Evolutionary conservation across 768 basidiomycete genomes (phyloP).

Genomic region (Phylloporus rhodoxanthus): DNA sequence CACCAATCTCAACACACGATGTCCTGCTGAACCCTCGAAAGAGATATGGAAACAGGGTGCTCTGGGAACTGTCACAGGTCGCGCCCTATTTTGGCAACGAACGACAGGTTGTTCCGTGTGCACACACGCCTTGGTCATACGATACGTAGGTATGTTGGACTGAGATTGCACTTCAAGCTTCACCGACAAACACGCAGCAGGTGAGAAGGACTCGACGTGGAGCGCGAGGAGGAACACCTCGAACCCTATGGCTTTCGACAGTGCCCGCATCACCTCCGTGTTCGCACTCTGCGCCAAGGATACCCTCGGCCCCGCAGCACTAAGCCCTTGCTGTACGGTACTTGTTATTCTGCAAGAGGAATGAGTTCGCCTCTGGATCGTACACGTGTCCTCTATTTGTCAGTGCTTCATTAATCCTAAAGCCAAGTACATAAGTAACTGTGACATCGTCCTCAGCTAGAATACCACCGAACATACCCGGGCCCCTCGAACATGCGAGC

Average conservation of each 20-base stretch:
- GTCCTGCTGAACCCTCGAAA: neutral
- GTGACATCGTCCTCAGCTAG: neutral
- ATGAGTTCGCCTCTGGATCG: neutral
- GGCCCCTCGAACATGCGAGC: neutral
- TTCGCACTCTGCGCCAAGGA: neutral
- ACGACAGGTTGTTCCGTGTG: neutral
- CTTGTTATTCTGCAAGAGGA: neutral
- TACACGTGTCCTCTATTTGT: neutral
- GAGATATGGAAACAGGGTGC: conserved; percentile 10
- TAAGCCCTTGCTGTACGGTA: neutral
- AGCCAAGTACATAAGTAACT: neutral
- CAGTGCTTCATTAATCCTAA: neutral
- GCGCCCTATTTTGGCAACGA: neutral
- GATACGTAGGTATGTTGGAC: neutral
- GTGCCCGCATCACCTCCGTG: neutral
- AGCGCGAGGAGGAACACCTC: neutral
- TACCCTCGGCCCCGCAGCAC: neutral
- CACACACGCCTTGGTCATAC: neutral
- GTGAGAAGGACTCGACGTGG: neutral
- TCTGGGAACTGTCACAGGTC: conserved; percentile 1
- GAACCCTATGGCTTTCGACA: neutral
- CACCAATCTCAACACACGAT: conserved; percentile 1
- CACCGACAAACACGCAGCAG: neutral
- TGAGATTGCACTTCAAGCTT: neutral
- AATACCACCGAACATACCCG: neutral